Base-by-base conservation (phyloP, 208 protist genomes). In the Leishmania gerbilli region DNA sequence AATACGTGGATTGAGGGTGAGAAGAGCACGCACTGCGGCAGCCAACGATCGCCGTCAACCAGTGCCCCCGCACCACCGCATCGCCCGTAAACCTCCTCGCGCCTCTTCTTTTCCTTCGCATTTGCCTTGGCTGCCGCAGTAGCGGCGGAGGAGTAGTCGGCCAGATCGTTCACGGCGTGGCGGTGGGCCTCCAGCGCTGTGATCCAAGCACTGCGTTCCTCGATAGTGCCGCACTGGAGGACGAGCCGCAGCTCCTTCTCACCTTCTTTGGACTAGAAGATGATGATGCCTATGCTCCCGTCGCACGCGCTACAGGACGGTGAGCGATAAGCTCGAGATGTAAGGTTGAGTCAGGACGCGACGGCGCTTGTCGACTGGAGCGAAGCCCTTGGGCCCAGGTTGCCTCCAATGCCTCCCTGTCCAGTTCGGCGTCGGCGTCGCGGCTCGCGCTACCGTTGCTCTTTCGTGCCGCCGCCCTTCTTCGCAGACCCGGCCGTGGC, bases 121-220 rank as follows among this genome's bases (percentile, higher is more conserved):
- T 84, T 77, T 65, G 55, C 34, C 65, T 37, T 69, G 21, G 56
- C 65, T 1, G 49, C 56, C 49, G 37, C 13, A 9, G 37, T 75
- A 21, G 34, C 24, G 1, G 53, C 79, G 64, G 56, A 60, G 4
- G 74, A 67, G 86, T 89, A 88, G 78, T 91, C 88, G 15, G 82
- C 74, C n/a, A 83, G 86, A 56, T 88, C 86, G 55, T 89, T 83
- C 53, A 89, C 86, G 19, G 81, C 82, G 65, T 86, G 74, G 64
- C 88, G 88, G 81, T 91, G 85, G 65, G 79, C 82, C 81, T 89
- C 83, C 56, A 91, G 53, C 53, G 86, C 88, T 9, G 53, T 60
- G 31, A 89, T 76, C 83, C 86, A 91, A 40, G 45, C 76, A 21
- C 76, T 69, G 31, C 84, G 82, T 42, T 91, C 80, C 67, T 84